Base-by-base conservation (phyloP, 495 filamentous ascomycete genomes). In the Trichoderma reesei region DNA sequence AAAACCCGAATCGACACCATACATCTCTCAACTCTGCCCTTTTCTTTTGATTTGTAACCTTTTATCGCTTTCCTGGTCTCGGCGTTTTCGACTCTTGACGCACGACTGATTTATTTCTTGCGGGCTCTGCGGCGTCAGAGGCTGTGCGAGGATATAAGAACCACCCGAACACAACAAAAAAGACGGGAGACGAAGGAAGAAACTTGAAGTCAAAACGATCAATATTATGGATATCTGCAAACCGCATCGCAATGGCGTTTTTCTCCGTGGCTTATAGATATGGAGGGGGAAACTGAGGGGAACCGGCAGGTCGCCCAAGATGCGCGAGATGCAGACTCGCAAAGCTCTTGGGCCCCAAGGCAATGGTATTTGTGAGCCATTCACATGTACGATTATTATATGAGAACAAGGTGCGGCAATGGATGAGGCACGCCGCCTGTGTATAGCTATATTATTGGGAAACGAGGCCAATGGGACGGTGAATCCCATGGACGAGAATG, bases 161-260 rank as follows among this genome's bases (percentile, higher is more conserved):
- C 7, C 26, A 56, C 31, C 11, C 1, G 20, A 34, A 56, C 20
- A 56, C 51, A 26, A 56, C 33, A 8, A 34, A 56, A 9, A 14
- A 56, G 51, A 56, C 13, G 16, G 3, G 51, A 34, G 8, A 13
- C 1, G 2, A 33, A 33, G 26, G 51, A 34, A 34, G 51, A 56
- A 26, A 26, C 1, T 26, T 0, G 26, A 26, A 26, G 26, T 26
- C 26, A 18, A 48, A 36, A 60, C 18, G 9, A 61, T 36, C 59
- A 26, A 61, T 39, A 38, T 38, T 61, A 41, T 41, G 51, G 20
- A 61, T 61, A 20, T 41, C 36, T 38, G 36, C 20, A 39, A 20
- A 38, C 41, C 59, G 59, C 59, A 61, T 61, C 59, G 59, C 59
- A 61, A 18, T 31, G 59, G 59, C 59, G 59, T 61, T 61, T 61